phyloP scores from a whole-genome alignment of 2,329 filamentous ascomycete genomes.

The Allantophomopsis lycopodina region DNA sequence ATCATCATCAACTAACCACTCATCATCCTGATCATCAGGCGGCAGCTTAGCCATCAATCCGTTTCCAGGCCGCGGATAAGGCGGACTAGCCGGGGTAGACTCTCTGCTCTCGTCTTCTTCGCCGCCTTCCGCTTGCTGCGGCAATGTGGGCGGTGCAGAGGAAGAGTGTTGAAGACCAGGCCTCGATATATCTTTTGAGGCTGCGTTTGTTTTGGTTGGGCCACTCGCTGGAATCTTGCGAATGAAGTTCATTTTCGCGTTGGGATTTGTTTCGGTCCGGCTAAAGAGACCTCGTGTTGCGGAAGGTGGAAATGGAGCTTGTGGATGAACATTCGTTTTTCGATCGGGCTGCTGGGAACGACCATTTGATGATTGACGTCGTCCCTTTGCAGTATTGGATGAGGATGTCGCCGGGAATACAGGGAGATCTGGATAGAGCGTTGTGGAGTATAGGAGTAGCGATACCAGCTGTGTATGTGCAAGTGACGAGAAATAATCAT shows the following conservation, averaged over 20 bases:
- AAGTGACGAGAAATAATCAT: slow-evolving; percentile 46
- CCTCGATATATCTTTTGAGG: not conserved
- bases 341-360: slow-evolving; percentile 5
- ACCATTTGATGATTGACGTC: slow-evolving; percentile 3
- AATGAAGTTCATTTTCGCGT: slow-evolving; percentile 23
- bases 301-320: slow-evolving; percentile 17
- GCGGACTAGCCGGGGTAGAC: slow-evolving; percentile 40
- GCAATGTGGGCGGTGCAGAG: slow-evolving; percentile 10
- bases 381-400: slow-evolving; percentile 2
- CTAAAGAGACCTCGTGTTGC: slow-evolving; percentile 18
- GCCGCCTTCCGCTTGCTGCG: slow-evolving; percentile 11
- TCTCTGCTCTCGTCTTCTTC: slow-evolving; percentile 23
- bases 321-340: slow-evolving; percentile 10
- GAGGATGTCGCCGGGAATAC: slow-evolving; percentile 34
- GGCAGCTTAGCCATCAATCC: slow-evolving; percentile 38
- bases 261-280: slow-evolving; percentile 21
- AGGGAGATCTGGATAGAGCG: slow-evolving; percentile 48
- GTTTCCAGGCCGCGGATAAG: slow-evolving; percentile 49
- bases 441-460: slow-evolving; percentile 47
- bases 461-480: slow-evolving; percentile 47
- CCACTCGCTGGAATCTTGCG: slow-evolving; percentile 18
- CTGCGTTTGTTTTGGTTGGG: too few species aligned
- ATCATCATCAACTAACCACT: slow-evolving; percentile 45
- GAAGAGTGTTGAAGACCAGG: slow-evolving; percentile 5
- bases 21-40: slow-evolving; percentile 41